Percentiles rank a stretch among this genome's conserved stretches.
phyloP scores from a whole-genome alignment of 176 grass and related monocot genomes.

The Rhynchospora tenuis region DNA sequence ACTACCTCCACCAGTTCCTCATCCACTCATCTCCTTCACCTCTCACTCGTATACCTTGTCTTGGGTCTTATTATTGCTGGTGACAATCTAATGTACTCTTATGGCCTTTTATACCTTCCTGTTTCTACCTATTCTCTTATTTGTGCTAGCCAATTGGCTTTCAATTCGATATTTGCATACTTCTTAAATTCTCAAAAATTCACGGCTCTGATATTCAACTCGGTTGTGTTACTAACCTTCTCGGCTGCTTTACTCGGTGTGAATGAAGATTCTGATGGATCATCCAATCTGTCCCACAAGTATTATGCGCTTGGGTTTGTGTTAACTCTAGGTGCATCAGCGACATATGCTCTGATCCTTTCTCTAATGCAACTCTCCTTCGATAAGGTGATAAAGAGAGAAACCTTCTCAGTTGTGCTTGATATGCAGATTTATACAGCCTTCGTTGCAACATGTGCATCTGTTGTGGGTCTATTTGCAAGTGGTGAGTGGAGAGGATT shows the following conservation, averaged over 20 bases:
- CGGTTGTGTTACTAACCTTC: constrained; percentile 71
- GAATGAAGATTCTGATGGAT: constrained; percentile 37
- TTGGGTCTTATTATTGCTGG: constrained; percentile 76
- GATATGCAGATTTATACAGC: constrained; percentile 74
- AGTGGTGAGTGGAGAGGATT: constrained; percentile 83
- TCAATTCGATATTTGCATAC: constrained; percentile 83
- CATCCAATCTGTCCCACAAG: constrained; percentile 22
- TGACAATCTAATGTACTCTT: constrained; percentile 92
- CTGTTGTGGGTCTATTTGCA: constrained; percentile 59
- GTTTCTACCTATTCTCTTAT: constrained; percentile 90
- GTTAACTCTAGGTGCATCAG: constrained; percentile 71
- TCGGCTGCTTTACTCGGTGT: constrained; percentile 67
- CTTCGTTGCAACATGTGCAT: constrained; percentile 50
- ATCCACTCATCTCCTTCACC: constrained; percentile 31
- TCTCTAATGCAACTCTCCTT: constrained; percentile 90
- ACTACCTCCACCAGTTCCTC: constrained; percentile 2
- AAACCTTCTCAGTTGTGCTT: constrained; percentile 56
- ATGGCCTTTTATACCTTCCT: constrained; percentile 74
- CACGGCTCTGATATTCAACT: constrained; percentile 59
- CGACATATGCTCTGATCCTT: constrained; percentile 80
- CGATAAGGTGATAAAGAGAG: constrained; percentile 73
- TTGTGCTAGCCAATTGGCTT: constrained; percentile 90
- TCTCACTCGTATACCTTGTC: constrained; percentile 53
- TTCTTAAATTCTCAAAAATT: constrained; percentile 85
- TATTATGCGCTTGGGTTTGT: constrained; percentile 56